These are phyloP conservation scores for Heterobasidion irregulare DNA, from an alignment of 1,284 basidiomycete species.

Conservation along the genomic window DNA sequence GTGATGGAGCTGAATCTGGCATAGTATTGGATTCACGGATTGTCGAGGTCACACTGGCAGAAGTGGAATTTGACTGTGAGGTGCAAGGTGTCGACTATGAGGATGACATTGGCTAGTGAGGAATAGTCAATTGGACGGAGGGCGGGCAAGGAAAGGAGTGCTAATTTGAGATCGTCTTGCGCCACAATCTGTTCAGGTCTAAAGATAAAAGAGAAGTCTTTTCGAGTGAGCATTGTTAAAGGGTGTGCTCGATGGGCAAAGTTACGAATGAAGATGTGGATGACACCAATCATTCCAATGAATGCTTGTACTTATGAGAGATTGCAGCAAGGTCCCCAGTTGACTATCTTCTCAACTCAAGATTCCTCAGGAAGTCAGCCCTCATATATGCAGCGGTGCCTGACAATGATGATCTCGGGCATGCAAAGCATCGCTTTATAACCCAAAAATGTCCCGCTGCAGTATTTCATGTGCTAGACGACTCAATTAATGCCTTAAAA, in stretches of 20 bases:
- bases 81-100: too few relatives aligned
- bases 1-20: too few relatives aligned
- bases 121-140: too few relatives aligned
- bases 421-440: conserved; percentile 10
- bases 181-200: conserved; percentile 15
- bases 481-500: conserved; percentile 20
- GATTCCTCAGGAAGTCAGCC: conserved; percentile 7
- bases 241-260: conserved; percentile 6
- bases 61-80: too few relatives aligned
- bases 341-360: conserved; percentile 10
- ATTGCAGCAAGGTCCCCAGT: conserved; percentile 13
- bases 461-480: conserved; percentile 18
- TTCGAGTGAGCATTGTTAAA: conserved; percentile 13
- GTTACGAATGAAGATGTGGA: conserved; percentile 12
- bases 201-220: conserved; percentile 14
- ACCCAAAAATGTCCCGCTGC: conserved; percentile 18
- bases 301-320: conserved; percentile 19
- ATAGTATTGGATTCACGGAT: too few relatives aligned
- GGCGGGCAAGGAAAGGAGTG: too few relatives aligned
- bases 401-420: conserved; percentile 16
- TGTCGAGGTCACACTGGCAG: too few relatives aligned
- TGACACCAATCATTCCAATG: conserved; percentile 16
- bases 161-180: too few relatives aligned
- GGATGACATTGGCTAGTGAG: too few relatives aligned
- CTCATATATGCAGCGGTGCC: conserved; percentile 19